Conservation (phyloP, 805 yeast species). For the Metschnikowia shivogae region DNA sequence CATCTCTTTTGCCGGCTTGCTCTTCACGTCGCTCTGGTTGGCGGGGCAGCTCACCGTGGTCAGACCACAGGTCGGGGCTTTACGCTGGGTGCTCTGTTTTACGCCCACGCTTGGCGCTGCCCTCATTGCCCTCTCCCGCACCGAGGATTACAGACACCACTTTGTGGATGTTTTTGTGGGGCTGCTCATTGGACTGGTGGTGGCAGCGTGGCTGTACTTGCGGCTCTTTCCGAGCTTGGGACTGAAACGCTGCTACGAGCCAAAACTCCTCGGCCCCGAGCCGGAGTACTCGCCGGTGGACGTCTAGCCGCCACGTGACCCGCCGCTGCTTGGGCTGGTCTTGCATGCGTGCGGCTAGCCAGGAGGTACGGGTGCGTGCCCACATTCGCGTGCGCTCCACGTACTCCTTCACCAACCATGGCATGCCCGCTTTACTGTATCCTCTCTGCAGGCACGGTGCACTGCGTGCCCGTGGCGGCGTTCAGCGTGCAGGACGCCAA, state of each 20-base stretch:
- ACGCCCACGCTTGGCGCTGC: slow-evolving; percentile 66
- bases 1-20: slow-evolving; percentile 63
- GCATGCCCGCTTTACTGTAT: slow-evolving; percentile 25
- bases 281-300: slow-evolving; percentile 14
- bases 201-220: slow-evolving; percentile 58
- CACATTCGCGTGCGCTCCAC: slow-evolving; percentile 2
- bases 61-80: slow-evolving; percentile 49
- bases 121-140: slow-evolving; percentile 77
- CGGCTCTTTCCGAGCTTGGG: slow-evolving; percentile 46
- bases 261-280: slow-evolving; percentile 22
- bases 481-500: slow-evolving; percentile 12
- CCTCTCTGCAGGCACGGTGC: slow-evolving; percentile 23
- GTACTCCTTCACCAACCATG: slow-evolving; percentile 6
- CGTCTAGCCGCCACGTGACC: not conserved
- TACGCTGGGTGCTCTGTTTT: slow-evolving; percentile 54
- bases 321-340: not conserved
- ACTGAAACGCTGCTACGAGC: slow-evolving; percentile 35
- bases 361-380: slow-evolving; percentile 3
- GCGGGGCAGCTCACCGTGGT: slow-evolving; percentile 56
- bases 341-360: not conserved
- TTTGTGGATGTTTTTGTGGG: slow-evolving; percentile 81
- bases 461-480: slow-evolving; percentile 24
- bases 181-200: slow-evolving; percentile 53
- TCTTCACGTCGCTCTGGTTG: slow-evolving; percentile 61
- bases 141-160: slow-evolving; percentile 93